Evolutionary conservation across 345 rosid species (phyloP), one percentile per base, ranked within the genome.

Genomic region (Gossypium anomalum): DNA sequence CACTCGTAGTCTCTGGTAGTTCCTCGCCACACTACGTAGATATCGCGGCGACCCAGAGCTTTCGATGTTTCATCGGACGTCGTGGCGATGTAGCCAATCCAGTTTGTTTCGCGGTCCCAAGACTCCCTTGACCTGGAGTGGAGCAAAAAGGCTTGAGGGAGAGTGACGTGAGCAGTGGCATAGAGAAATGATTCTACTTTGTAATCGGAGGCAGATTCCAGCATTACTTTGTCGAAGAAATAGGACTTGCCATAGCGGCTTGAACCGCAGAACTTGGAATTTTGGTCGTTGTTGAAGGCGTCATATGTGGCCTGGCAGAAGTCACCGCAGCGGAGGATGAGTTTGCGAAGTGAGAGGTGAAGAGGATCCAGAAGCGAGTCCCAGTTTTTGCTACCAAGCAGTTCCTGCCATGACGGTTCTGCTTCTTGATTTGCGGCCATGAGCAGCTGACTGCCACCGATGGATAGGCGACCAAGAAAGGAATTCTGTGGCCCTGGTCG

Each of bases 91-190:
- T 88, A 94, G 64, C 97, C 97, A 44, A 94, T 88, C 98, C 98
- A 94, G 84, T 94, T 94, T 17, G 97, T 89, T 75, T 94, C 98
- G n/a, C 94, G 90, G 83, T 94, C 98, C 93, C 98, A 90, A 6
- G 92, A 81, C 44, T 92, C 97, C 3, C 94, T 82, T 5, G 97
- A 88, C 49, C 51, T 80, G 6, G 97, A 88, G 67, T 70, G 93
- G 78, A 92, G 89, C 60, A 94, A 76, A 80, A 94, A 84, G 49
- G 88, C 89, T 80, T 88, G 83, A 0, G 88, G 85, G 56, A 82
- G 52, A 73, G 85, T 75, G 61, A 93, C 82, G 3, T 86, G 91
- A 16, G 97, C 96, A 1, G 97, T 90, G 74, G 86, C 98, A 60
- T 93, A 93, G 69, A 93, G 93, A 57, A 90, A 93, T 29, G 82